phyloP scores from a whole-genome alignment of 2,329 filamentous ascomycete species.

The Geoglossum cookeanum region DNA sequence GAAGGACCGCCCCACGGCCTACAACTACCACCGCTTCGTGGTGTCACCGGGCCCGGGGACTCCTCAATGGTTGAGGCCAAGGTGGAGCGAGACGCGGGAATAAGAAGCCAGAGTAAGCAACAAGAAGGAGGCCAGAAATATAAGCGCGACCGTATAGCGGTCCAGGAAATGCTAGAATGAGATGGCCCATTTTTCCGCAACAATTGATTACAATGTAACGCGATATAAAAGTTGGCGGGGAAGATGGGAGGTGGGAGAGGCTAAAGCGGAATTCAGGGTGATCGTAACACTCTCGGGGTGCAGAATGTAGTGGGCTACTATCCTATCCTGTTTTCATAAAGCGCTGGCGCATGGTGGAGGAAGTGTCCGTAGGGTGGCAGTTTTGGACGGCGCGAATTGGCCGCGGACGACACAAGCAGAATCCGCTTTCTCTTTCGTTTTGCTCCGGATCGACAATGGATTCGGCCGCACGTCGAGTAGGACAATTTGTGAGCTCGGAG shows the following conservation, averaged over 20 bases:
- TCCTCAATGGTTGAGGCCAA: neutral
- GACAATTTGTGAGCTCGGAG: too few relatives aligned
- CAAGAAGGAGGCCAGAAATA: neutral
- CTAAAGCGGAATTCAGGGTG: neutral
- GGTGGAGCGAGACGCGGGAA: neutral
- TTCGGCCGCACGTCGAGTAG: too few relatives aligned
- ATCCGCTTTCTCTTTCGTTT: too few relatives aligned
- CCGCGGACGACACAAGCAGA: neutral
- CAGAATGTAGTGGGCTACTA: neutral
- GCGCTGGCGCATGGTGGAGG: neutral
- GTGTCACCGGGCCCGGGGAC: neutral
- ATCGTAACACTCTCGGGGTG: neutral
- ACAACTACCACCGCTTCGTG: constrained; percentile 3
- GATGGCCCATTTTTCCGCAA: neutral
- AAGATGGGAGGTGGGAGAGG: neutral
- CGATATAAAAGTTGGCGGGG: neutral
- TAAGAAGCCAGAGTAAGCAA: neutral
- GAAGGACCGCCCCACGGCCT: neutral
- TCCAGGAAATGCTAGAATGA: constrained; percentile 4
- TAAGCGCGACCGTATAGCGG: constrained; percentile 2
- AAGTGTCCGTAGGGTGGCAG: neutral
- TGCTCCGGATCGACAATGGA: too few relatives aligned
- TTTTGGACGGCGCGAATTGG: neutral
- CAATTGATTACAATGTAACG: neutral
- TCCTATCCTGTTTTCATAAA: neutral